These are phyloP conservation scores for Meira nashicola DNA, from an alignment of 1,284 basidiomycete genomes.

Conservation along the genomic window DNA sequence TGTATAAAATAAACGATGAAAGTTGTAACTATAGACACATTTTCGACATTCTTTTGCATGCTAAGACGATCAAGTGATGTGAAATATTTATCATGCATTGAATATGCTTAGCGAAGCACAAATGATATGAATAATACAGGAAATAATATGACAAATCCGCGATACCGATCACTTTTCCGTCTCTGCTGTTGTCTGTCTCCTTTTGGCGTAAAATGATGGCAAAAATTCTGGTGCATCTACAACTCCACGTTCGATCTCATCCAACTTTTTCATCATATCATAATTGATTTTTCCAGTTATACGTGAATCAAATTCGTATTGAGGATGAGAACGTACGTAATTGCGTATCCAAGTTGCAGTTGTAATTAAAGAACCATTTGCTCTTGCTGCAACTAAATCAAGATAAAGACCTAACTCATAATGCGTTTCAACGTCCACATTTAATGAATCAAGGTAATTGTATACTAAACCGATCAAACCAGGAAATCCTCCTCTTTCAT, in stretches of 20 bases:
- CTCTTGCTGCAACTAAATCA: slow-evolving; percentile 58
- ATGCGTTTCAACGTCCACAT: slow-evolving; percentile 66
- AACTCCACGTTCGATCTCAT: slow-evolving; percentile 64
- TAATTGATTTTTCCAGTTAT: slow-evolving; percentile 71
- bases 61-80: too few relatives aligned
- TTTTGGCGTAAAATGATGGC: slow-evolving; percentile 39
- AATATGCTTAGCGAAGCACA: too few relatives aligned
- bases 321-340: slow-evolving; percentile 82
- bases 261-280: slow-evolving; percentile 72
- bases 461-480: slow-evolving; percentile 80
- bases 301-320: slow-evolving; percentile 84
- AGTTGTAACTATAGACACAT: too few relatives aligned
- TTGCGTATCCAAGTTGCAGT: slow-evolving; percentile 88
- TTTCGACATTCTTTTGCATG: too few relatives aligned
- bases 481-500: slow-evolving; percentile 60
- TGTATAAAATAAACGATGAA: too few relatives aligned
- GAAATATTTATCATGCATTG: too few relatives aligned
- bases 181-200: slow-evolving; percentile 1
- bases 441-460: slow-evolving; percentile 81
- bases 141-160: too few relatives aligned
- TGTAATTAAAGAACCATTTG: slow-evolving; percentile 85
- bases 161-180: too few relatives aligned
- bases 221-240: slow-evolving; percentile 47
- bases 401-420: slow-evolving; percentile 61
- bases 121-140: too few relatives aligned